Base-by-base conservation (phyloP, 352 stramenopile species). In the Globisporangium camurandrum region DNA sequence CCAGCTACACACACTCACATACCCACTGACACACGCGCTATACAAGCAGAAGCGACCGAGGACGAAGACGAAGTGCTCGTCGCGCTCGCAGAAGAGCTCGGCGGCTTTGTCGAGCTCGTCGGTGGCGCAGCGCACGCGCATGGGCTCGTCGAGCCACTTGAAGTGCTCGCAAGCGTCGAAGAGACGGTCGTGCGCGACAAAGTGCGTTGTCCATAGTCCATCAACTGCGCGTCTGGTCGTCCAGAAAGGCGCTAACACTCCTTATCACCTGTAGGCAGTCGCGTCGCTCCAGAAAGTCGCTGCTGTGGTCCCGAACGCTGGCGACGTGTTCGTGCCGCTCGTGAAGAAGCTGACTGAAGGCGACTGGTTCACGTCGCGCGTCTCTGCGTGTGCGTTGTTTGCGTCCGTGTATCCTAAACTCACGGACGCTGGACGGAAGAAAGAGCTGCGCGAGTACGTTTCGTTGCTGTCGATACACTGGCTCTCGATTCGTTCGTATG, bases 31-130 rank as follows among this genome's bases (percentile, higher is more conserved):
- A 20, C 26, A 19, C 33, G 22, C n/a, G 22, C 31, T 28, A 23
- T 10, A 10, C 37, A 22, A 19, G 37, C 64, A 86, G 67, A 91
- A 58, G 75, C 72, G n/a, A 92, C 82, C n/a, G 83, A 95, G 51
- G 84, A 96, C 42, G 90, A 97, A 57, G 93, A 98, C 56, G 93
- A 98, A 63, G 79, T 97, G 51, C 72, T 98, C 22, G 71, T 97
- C 26, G 72, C 92, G 41, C 63, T 98, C 43, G 89, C 87, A 2
- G 85, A 96, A 40, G 84, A 97, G 49, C 64, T 98, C 26, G 83
- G 82, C 24, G 69, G 78, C 9, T 91, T 98, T 45, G 81, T 97
- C n/a, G 85, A 93, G 22, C 75, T 90, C 33, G 74, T 95, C 1
- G 78, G 95, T 12, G 81, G 88, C 19, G 57, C 85, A 0, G 59